These are phyloP conservation scores for Solanum megistacrolobum DNA, from an alignment of 257 asterid genomes.

Conservation along the genomic window DNA sequence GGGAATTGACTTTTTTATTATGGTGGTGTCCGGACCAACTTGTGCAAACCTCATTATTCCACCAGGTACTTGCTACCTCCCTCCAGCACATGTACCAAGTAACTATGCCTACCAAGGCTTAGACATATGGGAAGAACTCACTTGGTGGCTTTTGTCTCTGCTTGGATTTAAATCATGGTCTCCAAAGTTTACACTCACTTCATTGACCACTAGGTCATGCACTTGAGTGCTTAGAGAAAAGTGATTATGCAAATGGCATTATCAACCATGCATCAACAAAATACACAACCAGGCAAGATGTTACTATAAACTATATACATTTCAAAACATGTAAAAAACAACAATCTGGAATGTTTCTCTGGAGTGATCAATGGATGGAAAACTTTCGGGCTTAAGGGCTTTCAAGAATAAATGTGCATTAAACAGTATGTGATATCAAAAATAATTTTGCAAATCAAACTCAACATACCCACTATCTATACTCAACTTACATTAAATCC, in stretches of 20 bases:
- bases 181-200: background rate
- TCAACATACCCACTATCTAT: background rate
- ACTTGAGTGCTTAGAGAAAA: background rate
- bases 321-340: background rate
- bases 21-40: background rate
- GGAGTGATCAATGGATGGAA: background rate
- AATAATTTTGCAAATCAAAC: background rate
- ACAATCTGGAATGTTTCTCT: background rate
- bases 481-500: background rate
- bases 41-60: background rate
- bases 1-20: background rate
- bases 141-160: background rate
- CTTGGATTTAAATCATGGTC: background rate
- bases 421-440: background rate
- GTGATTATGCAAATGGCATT: background rate
- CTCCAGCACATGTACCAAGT: background rate
- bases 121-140: background rate
- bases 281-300: background rate
- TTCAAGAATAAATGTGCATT: background rate
- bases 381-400: background rate
- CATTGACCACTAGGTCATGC: background rate
- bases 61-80: background rate
- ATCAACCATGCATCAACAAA: background rate
- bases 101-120: background rate
- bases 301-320: background rate